A percentile compares a stretch with the other conserved stretches of the same genome.
These are phyloP conservation scores for Claviceps africana DNA, from an alignment of 2,329 filamentous ascomycete species.

Conservation along the genomic window DNA sequence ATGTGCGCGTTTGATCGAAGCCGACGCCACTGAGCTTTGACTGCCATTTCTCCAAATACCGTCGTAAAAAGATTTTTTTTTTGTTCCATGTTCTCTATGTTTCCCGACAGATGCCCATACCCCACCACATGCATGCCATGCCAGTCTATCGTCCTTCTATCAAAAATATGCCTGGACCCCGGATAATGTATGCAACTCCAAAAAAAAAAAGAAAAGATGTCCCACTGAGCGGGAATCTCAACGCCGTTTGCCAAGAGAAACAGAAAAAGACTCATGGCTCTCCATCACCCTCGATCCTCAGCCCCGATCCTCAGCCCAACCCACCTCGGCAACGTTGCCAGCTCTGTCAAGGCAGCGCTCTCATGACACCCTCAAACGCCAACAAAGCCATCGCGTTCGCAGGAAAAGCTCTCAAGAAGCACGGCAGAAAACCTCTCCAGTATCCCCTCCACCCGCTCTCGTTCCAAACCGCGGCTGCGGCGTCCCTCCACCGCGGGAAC, in stretches of 20 bases:
- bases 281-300: not conserved
- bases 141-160: not conserved
- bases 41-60: not conserved
- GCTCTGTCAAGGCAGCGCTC: slow-evolving; percentile 32
- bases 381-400: slow-evolving; percentile 90
- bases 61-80: too few relatives aligned
- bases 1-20: not conserved
- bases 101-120: not conserved
- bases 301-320: not conserved
- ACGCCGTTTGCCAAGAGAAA: not conserved
- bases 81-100: not conserved
- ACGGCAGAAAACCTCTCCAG: slow-evolving; percentile 88
- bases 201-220: too few relatives aligned
- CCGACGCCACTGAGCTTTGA: not conserved
- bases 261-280: not conserved
- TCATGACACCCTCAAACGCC: slow-evolving; percentile 87
- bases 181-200: not conserved
- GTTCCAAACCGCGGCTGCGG: slow-evolving; percentile 59
- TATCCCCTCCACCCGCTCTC: slow-evolving; percentile 70
- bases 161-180: not conserved
- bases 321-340: not conserved
- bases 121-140: not conserved
- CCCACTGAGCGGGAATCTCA: not conserved
- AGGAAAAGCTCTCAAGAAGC: slow-evolving; percentile 85
- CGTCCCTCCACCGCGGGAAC: slow-evolving; percentile 67